Evolutionary conservation across 2,329 filamentous ascomycete species (phyloP).

Genomic region (Calcarisporium arbuscula): DNA sequence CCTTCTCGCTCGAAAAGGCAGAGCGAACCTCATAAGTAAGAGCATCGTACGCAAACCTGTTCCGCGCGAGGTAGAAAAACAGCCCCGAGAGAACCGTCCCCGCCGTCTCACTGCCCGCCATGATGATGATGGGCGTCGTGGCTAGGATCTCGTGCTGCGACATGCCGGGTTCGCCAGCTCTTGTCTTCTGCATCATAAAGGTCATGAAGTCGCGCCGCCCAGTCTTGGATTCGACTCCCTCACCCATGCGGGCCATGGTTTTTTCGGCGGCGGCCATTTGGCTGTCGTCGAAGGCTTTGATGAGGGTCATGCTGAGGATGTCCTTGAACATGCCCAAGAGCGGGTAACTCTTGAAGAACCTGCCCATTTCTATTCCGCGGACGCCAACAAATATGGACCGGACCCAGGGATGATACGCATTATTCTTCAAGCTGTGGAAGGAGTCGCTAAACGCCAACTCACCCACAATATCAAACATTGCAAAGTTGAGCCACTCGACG

Average conservation of each 20-base stretch:
- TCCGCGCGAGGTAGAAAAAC: conserved; percentile 22
- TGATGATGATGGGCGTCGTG: conserved; percentile 15
- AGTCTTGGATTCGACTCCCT: conserved; percentile 13
- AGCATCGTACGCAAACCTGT: conserved; percentile 21
- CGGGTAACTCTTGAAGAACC: conserved; percentile 9
- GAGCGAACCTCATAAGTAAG: conserved; percentile 28
- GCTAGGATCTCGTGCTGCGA: conserved; percentile 25
- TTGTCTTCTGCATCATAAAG: conserved; percentile 23
- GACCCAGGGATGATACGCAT: conserved; percentile 20
- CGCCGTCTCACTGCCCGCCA: conserved; percentile 29
- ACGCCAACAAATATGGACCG: conserved; percentile 13
- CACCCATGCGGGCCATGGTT: conserved; percentile 12
- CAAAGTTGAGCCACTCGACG: conserved; percentile 27
- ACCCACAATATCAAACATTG: conserved; percentile 32
- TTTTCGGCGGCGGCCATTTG: conserved; percentile 16
- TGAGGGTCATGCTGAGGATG: not conserved
- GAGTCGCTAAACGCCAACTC: conserved; percentile 36
- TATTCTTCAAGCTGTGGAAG: conserved; percentile 26
- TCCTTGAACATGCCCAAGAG: not conserved
- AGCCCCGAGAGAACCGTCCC: conserved; percentile 22
- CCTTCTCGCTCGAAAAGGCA: conserved; percentile 24
- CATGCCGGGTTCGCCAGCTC: conserved; percentile 22
- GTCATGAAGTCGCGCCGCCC: conserved; percentile 15
- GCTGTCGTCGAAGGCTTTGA: conserved; percentile 1
- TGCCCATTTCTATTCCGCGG: conserved; percentile 1